phyloP scores from a whole-genome alignment of 2,329 filamentous ascomycete genomes.

The Cryphonectria carpinicola region DNA sequence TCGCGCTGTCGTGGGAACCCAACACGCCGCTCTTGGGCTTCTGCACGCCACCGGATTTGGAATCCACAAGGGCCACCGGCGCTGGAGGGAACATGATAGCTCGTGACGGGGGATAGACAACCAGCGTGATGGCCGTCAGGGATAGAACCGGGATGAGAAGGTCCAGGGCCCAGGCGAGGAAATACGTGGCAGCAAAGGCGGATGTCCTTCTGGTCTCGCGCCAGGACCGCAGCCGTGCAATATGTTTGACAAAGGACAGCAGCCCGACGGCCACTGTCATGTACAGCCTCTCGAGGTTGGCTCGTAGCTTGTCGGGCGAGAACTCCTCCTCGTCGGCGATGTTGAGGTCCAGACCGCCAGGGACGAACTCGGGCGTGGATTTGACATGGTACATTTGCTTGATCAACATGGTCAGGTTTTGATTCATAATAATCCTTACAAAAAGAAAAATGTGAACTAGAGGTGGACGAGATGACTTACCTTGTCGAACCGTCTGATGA shows the following conservation, averaged over 20 bases:
- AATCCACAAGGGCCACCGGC: conserved; percentile 73
- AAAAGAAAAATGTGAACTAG: too few relatives aligned
- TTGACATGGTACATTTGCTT: conserved; percentile 70
- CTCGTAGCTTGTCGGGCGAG: conserved; percentile 79
- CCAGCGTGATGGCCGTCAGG: conserved; percentile 64
- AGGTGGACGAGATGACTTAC: conserved; percentile 38
- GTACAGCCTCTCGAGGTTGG: conserved; percentile 79
- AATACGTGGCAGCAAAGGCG: conserved; percentile 59
- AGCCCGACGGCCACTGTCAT: conserved; percentile 75
- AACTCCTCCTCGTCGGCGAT: conserved; percentile 84
- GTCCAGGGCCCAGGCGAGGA: conserved; percentile 72
- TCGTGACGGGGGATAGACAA: conserved; percentile 67
- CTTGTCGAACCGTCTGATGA: conserved; percentile 76
- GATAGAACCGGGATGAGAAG: conserved; percentile 67
- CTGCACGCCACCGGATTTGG: conserved; percentile 72
- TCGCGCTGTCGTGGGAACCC: conserved; percentile 76
- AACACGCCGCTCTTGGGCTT: conserved; percentile 77
- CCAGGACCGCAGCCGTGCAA: conserved; percentile 79
- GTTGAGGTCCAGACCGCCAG: conserved; percentile 77
- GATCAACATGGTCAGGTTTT: conserved; percentile 30
- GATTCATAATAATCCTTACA: not conserved
- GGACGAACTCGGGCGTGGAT: conserved; percentile 60
- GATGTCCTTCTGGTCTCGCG: conserved; percentile 70
- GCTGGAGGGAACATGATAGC: conserved; percentile 73
- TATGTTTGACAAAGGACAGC: conserved; percentile 71